These are phyloP conservation scores for Hanseniaspora meyeri DNA, from an alignment of 805 yeast species.

Conservation along the genomic window DNA sequence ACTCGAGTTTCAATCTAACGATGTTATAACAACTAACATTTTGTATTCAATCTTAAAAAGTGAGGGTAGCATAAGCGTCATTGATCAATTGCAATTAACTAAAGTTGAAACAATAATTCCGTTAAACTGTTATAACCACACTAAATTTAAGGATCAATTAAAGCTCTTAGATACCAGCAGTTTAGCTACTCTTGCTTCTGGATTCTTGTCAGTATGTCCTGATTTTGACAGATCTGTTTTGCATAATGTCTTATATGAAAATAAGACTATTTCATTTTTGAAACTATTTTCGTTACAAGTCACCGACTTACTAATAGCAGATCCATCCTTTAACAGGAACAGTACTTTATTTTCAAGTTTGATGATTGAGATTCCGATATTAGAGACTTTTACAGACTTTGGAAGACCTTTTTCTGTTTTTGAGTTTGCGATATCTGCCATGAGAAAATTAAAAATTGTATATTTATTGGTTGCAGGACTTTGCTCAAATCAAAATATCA, in stretches of 20 bases:
- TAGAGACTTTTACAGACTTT: background rate
- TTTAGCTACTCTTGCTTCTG: background rate
- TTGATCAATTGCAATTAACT: background rate
- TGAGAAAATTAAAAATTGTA: conserved; percentile 6
- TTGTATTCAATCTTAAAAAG: background rate
- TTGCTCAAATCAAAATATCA: background rate
- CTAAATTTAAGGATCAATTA: background rate
- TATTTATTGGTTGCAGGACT: background rate
- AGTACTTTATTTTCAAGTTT: background rate
- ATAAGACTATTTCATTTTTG: background rate
- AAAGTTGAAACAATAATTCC: background rate
- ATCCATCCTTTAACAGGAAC: background rate
- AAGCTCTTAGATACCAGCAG: background rate
- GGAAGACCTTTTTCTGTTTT: background rate
- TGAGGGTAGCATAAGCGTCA: background rate
- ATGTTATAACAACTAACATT: background rate
- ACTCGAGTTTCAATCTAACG: background rate
- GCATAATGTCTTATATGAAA: background rate
- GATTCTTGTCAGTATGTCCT: background rate
- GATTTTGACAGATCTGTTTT: background rate
- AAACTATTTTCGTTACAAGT: background rate
- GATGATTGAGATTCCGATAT: background rate
- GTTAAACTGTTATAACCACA: background rate
- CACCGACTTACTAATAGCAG: background rate
- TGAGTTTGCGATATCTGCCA: background rate